Evolutionary conservation across 768 basidiomycete genomes (phyloP).

Genomic region (Coprinopsis strossmayeri): DNA sequence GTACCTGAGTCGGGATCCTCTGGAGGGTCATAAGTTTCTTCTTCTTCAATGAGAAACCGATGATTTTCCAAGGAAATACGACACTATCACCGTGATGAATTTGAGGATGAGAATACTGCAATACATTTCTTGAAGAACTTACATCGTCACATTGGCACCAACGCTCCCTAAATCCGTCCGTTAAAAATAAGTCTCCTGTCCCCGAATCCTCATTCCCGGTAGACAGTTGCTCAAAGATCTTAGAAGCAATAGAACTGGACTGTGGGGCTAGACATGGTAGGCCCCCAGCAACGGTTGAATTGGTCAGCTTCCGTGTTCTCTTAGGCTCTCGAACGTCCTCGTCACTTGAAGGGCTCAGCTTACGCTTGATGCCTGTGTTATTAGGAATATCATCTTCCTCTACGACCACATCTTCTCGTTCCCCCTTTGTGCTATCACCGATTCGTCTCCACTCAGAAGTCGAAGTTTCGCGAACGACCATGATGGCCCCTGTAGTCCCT

Average conservation of each 20-base stretch:
- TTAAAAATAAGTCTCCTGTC: constrained; percentile 70
- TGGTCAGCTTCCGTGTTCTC: constrained; percentile 24
- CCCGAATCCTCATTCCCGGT: constrained; percentile 32
- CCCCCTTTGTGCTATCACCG: constrained; percentile 20
- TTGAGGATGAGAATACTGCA: background rate
- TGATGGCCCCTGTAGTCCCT: constrained; percentile 59
- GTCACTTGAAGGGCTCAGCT: constrained; percentile 29
- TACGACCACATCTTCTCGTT: constrained; percentile 21
- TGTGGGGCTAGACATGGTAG: constrained; percentile 51
- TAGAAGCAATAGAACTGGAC: constrained; percentile 37
- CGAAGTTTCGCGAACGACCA: constrained; percentile 52
- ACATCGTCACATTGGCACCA: constrained; percentile 75
- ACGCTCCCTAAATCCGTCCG: constrained; percentile 63
- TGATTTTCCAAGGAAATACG: constrained; percentile 43
- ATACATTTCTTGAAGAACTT: constrained; percentile 9
- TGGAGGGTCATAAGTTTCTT: constrained; percentile 81
- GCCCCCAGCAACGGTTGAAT: constrained; percentile 14
- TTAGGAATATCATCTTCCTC: constrained; percentile 19
- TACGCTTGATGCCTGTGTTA: constrained; percentile 43
- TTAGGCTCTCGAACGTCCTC: constrained; percentile 29
- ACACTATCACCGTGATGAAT: constrained; percentile 40
- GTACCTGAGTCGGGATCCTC: constrained; percentile 80
- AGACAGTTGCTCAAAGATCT: constrained; percentile 29
- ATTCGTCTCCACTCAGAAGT: constrained; percentile 48
- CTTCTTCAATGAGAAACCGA: constrained; percentile 65